Base-by-base conservation (phyloP, 345 rosid species). In the Rubroshorea leprosula region DNA sequence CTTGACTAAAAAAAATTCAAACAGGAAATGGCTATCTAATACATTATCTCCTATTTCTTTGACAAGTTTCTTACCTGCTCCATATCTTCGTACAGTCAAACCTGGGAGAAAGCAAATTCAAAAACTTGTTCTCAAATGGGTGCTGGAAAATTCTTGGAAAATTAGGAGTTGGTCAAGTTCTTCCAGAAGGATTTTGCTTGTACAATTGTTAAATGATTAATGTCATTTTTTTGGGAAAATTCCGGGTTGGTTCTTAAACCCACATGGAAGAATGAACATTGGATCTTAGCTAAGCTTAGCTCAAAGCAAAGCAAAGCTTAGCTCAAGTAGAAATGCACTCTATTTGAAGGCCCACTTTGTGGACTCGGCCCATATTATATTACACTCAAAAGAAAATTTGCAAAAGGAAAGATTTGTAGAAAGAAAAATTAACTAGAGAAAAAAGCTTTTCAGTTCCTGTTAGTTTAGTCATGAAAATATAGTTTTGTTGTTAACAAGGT, bases 31-130 rank as follows among this genome's bases (percentile, higher is more conserved):
- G 51, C 35, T 24, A 20, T 49, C 63, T 22, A 17, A 29, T 49
- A n/a, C 18, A 8, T 13, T n/a, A n/a, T 13, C 19, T 17, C 60
- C 14, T 17, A 23, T 51, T 12, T 13, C 0, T 26, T 54, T 27
- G 47, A 16, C 18, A 38, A 57, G 25, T 8, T 54, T 27, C 18
- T 56, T 48, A 49, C 65, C 47, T 6, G 18, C 46, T 39, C 39
- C 31, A 0, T 5, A 15, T 0, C 6, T 55, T 62, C 55, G 57
- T 44, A 27, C 10, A 46, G 54, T 57, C 61, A 54, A 62, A n/a
- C n/a, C n/a, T n/a, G n/a, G 10, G 5, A 24, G 54, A 15, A 23
- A 38, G 23, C 48, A 48, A 18, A 66, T 31, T 59, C 57, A 15
- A 51, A n/a, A 31, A 26, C 27, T 65, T 22, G 58, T 20, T 50